Conservation (phyloP, 2,329 filamentous ascomycete species). For the Neofusicoccum ribis region DNA sequence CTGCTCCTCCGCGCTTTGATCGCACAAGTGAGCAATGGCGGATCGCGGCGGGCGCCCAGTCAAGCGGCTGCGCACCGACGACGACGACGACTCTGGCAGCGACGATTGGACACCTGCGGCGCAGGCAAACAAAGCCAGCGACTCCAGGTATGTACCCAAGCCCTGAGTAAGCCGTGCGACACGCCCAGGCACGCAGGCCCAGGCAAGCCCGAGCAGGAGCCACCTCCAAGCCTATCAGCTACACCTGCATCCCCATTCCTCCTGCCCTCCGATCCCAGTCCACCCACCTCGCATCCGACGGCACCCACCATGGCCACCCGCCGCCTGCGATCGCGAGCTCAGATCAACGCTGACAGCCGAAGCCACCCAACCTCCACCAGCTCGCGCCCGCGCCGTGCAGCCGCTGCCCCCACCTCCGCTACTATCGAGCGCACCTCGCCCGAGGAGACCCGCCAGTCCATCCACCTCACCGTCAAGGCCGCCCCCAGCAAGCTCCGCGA, state of each 20-base stretch:
- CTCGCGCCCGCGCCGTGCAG: conserved; percentile 39
- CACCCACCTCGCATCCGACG: not conserved
- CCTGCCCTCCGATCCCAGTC: not conserved
- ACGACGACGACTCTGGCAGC: conserved; percentile 36
- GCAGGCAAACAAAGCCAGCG: conserved; percentile 22
- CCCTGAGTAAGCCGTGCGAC: conserved; percentile 17
- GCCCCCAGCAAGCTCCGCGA: conserved; percentile 51
- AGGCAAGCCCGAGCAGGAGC: conserved; percentile 5
- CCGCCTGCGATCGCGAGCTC: conserved; percentile 40
- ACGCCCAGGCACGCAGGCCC: conserved; percentile 13
- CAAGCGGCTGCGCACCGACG: conserved; percentile 43
- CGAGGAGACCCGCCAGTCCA: conserved; percentile 45
- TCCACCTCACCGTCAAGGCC: conserved; percentile 52
- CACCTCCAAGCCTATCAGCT: conserved; percentile 17
- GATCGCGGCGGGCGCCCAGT: conserved; percentile 25
- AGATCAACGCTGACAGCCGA: conserved; percentile 27
- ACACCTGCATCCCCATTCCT: conserved; percentile 2
- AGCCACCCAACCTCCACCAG: conserved; percentile 34
- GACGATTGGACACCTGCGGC: conserved; percentile 33
- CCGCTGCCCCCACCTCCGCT: conserved; percentile 28
- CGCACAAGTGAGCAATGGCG: not conserved
- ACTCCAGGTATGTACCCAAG: conserved; percentile 16
- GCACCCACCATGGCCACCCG: conserved; percentile 30
- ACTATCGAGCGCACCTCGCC: conserved; percentile 40
- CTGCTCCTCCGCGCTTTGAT: not conserved